Conservation (phyloP, 1,284 basidiomycete genomes). For the Violaceomyces palustris region DNA sequence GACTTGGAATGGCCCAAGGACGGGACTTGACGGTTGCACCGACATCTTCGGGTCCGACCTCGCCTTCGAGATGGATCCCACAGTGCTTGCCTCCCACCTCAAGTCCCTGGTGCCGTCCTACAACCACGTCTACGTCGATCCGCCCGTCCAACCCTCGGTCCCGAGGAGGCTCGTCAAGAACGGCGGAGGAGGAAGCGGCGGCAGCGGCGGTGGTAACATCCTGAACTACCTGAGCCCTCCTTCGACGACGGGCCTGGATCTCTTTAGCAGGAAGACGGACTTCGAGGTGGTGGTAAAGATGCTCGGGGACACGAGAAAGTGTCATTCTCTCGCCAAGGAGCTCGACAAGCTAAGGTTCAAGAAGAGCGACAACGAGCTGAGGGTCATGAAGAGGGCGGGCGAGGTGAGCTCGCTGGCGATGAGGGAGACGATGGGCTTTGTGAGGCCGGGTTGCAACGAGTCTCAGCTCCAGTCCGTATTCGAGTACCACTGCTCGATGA, state of each 20-base stretch:
- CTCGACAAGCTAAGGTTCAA: conserved; percentile 39
- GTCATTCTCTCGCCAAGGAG: conserved; percentile 36
- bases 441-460: conserved; percentile 28
- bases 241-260: conserved; percentile 35
- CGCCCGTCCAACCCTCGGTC: conserved; percentile 28
- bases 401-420: conserved; percentile 41
- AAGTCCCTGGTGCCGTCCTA: conserved; percentile 29
- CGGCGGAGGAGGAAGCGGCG: conserved; percentile 3
- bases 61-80: conserved; percentile 35
- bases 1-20: conserved; percentile 83
- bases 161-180: conserved; percentile 32
- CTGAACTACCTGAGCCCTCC: conserved; percentile 48
- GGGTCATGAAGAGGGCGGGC: conserved; percentile 47
- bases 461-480: conserved; percentile 44
- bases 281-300: conserved; percentile 47
- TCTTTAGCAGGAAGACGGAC: conserved; percentile 46
- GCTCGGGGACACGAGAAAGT: conserved; percentile 39
- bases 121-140: conserved; percentile 47
- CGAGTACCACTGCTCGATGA: conserved; percentile 39
- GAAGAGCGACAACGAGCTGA: conserved; percentile 45
- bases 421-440: conserved; percentile 44
- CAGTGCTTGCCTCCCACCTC: conserved; percentile 30
- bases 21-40: conserved; percentile 38
- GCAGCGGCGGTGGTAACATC: conserved; percentile 18
- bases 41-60: conserved; percentile 51